Base-by-base conservation (phyloP, 2,329 filamentous ascomycete species). In the Leptographium procerum region DNA sequence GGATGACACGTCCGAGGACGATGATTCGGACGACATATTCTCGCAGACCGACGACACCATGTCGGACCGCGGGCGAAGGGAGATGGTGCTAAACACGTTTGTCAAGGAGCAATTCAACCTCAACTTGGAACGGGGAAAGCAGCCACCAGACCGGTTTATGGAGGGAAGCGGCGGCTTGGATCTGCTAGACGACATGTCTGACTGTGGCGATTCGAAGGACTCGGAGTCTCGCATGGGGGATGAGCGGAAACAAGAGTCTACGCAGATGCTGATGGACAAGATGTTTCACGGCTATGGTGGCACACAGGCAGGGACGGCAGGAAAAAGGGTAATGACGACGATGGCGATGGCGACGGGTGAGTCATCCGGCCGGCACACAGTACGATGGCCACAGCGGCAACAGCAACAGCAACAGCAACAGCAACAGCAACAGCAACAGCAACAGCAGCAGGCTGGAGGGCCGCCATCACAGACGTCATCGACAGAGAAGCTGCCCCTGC, bases 51-150 rank as follows among this genome's bases (percentile, higher is more conserved):
- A 61, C 36, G 57, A 63, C 26, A 52, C 52, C n/a, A 61, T 63
- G 58, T 63, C 61, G 1, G 61, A 61, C 8, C 58, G 60, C 4
- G 61, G 60, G 0, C 57, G 60, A 14, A 63, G 61, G 13, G 61
- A 63, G 51, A 43, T 57, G 36, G 60, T 63, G 4, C 55, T 63
- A 13, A 59, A 59, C 45, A 55, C 61, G 2, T 63, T 63, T 57
- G 61, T 61, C n/a, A 47, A 52, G 14, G 61, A 63, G 33, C 61
- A 63, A 57, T 61, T 61, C 54, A 59, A 61, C 10, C 43, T 63
- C 43, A 59, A 63, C 22, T 48, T 63, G 22, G 58, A 61, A 29
- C 36, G 60, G n/a, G 60, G 60, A 0, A 50, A 58, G 11, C 57
- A 60, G 28, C 60, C 61, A 1, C 60, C 61, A 0, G 61, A 63